Conservation (phyloP, 2,329 filamentous ascomycete species). For the Cryphonectria japonica region DNA sequence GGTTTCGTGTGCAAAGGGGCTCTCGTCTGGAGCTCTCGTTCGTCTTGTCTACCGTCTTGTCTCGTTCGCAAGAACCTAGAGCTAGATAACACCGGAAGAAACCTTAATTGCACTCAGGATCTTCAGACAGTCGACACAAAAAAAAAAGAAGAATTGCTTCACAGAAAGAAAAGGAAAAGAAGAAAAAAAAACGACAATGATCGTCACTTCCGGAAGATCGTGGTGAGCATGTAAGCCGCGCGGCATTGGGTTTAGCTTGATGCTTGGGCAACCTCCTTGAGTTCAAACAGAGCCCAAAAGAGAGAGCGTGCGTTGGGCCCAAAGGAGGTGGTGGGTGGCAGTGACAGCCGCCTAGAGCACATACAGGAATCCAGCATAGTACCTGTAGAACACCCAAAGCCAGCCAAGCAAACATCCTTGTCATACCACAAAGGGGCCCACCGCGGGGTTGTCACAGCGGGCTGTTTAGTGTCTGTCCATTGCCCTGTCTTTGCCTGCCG, state of each 20-base stretch:
- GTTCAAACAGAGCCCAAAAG: conserved; percentile 1
- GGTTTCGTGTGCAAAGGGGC: neutral
- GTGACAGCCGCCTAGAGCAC: neutral
- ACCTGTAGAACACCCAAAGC: neutral
- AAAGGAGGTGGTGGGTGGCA: conserved; percentile 2
- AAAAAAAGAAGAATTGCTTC: neutral
- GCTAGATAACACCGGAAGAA: neutral
- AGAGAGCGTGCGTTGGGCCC: conserved; percentile 14
- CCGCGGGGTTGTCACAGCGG: conserved; percentile 5
- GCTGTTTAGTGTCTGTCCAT: neutral
- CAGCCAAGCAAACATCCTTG: neutral
- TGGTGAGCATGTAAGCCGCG: neutral
- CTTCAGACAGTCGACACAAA: neutral
- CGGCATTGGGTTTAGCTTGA: conserved; percentile 1
- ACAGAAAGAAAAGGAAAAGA: neutral
- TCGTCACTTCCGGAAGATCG: neutral
- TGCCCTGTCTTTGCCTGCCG: conserved; percentile 4
- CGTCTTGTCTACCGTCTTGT: neutral
- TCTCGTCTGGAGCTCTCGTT: neutral
- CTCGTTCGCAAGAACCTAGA: neutral
- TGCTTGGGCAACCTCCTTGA: neutral
- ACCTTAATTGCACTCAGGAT: neutral
- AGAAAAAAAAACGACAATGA: neutral
- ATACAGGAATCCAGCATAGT: no score
- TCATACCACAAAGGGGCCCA: neutral